Evolutionary conservation across 176 grass and related monocot species (phyloP), one percentile per base, ranked within the genome.

Genomic region (Carex parvula): DNA sequence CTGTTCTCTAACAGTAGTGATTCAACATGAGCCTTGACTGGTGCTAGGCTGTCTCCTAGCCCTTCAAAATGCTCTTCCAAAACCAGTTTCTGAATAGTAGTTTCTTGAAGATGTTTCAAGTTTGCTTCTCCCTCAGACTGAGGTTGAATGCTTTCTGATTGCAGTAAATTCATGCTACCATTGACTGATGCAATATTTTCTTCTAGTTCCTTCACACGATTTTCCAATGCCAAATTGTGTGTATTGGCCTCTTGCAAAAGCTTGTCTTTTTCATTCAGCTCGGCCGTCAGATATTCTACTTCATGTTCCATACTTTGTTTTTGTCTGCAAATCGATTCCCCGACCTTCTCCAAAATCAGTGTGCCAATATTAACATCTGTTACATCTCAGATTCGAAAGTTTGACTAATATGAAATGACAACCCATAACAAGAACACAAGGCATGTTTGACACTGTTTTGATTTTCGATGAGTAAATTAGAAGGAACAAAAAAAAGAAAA

Each of bases 1-100:
- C 30, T 79, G 63, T 81, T 86, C 30, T 87, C 70, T 52, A 72
- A 35, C 64, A 74, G 18, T 53, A 86, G 74, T 72, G 55, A 76
- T 64, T 85, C 65, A 20, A 78, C 35, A 32, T 60, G 24, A 64
- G 48, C 44, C 73, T 69, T 60, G 0, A 67, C 81, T 77, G 60
- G 74, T 77, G 32, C 84, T 54, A 85, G 46, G 67, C 16, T 75
- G 29, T 26, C 12, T 54, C 70, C 70, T 52, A 74, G 10, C 37
- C 41, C 70, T 24, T 74, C 52, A 52, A 48, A 74, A 26, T 9
- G 14, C 9, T 53, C 66, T 41, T 69, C 66, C 6, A 74, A 52
- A 1, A 74, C 12, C 70, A 75, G 21, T 44, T 75, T 53, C 4
- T 29, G 46, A 14, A 53, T 75, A 1, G 72, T 76, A 29, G 5